Evolutionary conservation across 2,329 filamentous ascomycete genomes (phyloP).

Genomic region (Ceratocystiopsis brevicomis): DNA sequence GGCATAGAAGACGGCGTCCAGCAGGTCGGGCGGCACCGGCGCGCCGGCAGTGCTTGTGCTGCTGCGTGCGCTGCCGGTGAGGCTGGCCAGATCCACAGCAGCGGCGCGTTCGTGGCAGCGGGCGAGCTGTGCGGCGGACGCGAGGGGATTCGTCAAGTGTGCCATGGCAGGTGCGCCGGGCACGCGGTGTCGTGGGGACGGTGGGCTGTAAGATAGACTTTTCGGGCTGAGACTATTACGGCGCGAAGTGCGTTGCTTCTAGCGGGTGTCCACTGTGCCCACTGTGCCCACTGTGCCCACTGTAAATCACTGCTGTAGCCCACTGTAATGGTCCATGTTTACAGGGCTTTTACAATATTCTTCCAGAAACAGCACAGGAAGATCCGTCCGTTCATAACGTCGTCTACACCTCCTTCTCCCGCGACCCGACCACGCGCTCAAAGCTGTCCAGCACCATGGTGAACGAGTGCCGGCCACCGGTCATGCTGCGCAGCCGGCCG

Average conservation of each 20-base stretch:
- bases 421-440: slow-evolving; percentile 32
- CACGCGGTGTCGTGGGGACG: background rate
- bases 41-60: slow-evolving; percentile 32
- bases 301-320: no score
- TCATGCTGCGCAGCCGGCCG: slow-evolving; percentile 73
- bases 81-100: slow-evolving; percentile 35
- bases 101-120: slow-evolving; percentile 31
- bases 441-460: slow-evolving; percentile 41
- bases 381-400: background rate
- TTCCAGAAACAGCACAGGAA: no score
- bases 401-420: slow-evolving; percentile 25
- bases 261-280: no score
- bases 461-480: slow-evolving; percentile 53
- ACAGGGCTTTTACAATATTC: no score
- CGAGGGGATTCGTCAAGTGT: slow-evolving; percentile 52
- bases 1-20: slow-evolving; percentile 52
- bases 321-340: no score
- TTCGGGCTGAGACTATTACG: no score
- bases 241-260: no score
- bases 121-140: slow-evolving; percentile 50
- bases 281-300: no score
- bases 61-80: slow-evolving; percentile 30
- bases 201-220: no score
- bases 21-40: slow-evolving; percentile 43
- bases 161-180: slow-evolving; percentile 22